Conservation (phyloP, 192 early-diverging fungal species). For the Entomortierella chlamydospora region DNA sequence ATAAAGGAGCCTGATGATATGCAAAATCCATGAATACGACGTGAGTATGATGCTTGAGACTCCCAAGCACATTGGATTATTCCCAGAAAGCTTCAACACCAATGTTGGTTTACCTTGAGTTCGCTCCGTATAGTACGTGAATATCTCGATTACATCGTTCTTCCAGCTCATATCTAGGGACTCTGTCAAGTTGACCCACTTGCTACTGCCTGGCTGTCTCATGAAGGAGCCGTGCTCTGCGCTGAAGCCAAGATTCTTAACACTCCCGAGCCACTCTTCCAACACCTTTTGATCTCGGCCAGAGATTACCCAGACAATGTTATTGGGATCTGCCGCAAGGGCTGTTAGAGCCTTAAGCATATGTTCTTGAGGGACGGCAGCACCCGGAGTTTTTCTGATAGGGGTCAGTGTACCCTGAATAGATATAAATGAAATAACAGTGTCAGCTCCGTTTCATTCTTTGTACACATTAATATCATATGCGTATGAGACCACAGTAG, state of each 20-base stretch:
- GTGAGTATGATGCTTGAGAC: neutral
- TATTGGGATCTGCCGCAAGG: conserved; percentile 83
- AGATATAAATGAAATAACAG: neutral
- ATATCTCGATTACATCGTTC: conserved; percentile 91
- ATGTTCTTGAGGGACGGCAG: conserved; percentile 82
- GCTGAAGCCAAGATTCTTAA: conserved; percentile 82
- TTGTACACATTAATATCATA: too few relatives aligned
- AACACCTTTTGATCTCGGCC: conserved; percentile 89
- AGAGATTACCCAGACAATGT: conserved; percentile 92
- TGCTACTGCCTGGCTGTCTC: conserved; percentile 76
- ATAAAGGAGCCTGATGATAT: conserved; percentile 71
- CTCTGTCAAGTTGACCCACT: conserved; percentile 81
- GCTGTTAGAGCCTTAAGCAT: conserved; percentile 81
- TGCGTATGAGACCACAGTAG: neutral
- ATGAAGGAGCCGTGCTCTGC: conserved; percentile 98
- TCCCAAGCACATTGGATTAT: neutral
- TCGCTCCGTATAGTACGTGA: conserved; percentile 94
- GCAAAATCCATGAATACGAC: neutral
- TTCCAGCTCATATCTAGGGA: conserved; percentile 93
- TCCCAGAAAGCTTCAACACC: too few relatives aligned
- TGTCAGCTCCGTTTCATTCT: neutral
- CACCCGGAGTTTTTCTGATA: conserved; percentile 85
- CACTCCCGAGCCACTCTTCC: conserved; percentile 84
- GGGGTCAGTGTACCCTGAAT: conserved; percentile 92
- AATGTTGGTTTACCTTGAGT: conserved; percentile 74